Conservation (phyloP, 768 basidiomycete genomes). For the Lepiota subincarnata region DNA sequence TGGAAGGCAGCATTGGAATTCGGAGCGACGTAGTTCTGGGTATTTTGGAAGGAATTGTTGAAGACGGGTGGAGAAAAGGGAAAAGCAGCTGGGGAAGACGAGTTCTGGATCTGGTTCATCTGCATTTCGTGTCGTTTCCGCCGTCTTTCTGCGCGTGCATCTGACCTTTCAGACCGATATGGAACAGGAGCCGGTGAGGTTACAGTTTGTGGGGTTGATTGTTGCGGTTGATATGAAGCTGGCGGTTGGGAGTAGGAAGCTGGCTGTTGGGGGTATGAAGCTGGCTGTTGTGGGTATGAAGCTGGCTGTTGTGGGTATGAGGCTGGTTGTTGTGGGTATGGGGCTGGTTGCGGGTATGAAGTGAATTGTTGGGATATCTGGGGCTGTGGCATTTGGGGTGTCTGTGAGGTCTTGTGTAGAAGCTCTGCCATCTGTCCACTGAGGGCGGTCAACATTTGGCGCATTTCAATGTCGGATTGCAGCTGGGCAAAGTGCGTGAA, state of each 20-base stretch:
- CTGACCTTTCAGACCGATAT: background rate
- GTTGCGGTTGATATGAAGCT: background rate
- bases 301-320: background rate
- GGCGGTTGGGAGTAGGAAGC: background rate
- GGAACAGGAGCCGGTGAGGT: background rate
- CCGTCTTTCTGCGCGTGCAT: background rate
- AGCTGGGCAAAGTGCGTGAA: background rate
- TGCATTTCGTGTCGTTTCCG: background rate
- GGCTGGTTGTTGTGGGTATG: background rate
- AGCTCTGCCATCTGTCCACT: background rate
- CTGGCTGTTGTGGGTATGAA: background rate
- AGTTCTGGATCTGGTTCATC: background rate
- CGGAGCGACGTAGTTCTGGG: background rate
- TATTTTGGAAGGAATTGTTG: background rate
- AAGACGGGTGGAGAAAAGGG: background rate
- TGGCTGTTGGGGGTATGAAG: background rate
- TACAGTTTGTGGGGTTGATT: background rate
- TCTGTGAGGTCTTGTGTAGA: background rate
- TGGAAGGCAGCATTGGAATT: background rate
- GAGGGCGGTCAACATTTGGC: background rate
- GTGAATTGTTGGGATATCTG: background rate
- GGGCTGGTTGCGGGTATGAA: background rate
- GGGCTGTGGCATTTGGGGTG: background rate
- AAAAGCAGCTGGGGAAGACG: no score
- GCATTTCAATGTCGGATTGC: conserved; percentile 7